A percentile compares a stretch with the other conserved stretches of the same genome.
These are phyloP conservation scores for Pichia sp. DNA, from an alignment of 1,139 yeast species.

Conservation along the genomic window DNA sequence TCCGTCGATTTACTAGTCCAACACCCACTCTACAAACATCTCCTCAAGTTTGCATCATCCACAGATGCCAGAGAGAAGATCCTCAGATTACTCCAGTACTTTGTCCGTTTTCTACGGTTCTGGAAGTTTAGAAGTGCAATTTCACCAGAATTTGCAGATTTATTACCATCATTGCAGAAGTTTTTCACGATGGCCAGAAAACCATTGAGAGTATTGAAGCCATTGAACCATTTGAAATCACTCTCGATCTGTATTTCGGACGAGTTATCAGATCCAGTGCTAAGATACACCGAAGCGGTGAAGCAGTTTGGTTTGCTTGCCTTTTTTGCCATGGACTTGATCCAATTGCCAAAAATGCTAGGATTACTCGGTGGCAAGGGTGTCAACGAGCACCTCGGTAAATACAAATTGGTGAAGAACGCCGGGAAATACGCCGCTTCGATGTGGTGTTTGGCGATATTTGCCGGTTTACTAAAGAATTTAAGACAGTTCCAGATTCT, in stretches of 20 bases:
- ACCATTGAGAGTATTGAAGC: slow-evolving; percentile 83
- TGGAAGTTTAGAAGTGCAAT: slow-evolving; percentile 20
- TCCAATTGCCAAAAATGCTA: slow-evolving; percentile 59
- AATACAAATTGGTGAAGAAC: slow-evolving; percentile 19
- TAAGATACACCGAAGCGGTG: slow-evolving; percentile 56
- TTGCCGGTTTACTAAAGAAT: slow-evolving; percentile 34
- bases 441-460: slow-evolving; percentile 77
- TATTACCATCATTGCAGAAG: slow-evolving; percentile 41
- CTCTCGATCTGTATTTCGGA: slow-evolving; percentile 71
- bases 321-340: slow-evolving; percentile 71
- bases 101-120: slow-evolving; percentile 58
- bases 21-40: slow-evolving; percentile 71
- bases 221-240: slow-evolving; percentile 68
- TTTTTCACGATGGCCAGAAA: slow-evolving; percentile 75
- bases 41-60: slow-evolving; percentile 63
- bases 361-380: slow-evolving; percentile 34
- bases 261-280: slow-evolving; percentile 61
- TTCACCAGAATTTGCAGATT: background rate
- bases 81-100: slow-evolving; percentile 78
- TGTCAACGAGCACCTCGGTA: slow-evolving; percentile 2
- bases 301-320: slow-evolving; percentile 75
- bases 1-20: slow-evolving; percentile 65
- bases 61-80: slow-evolving; percentile 72
- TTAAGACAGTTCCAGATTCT: slow-evolving; percentile 31
- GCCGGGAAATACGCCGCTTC: slow-evolving; percentile 47